Conservation (phyloP, 805 yeast species). For the Yarrowia sp. region DNA sequence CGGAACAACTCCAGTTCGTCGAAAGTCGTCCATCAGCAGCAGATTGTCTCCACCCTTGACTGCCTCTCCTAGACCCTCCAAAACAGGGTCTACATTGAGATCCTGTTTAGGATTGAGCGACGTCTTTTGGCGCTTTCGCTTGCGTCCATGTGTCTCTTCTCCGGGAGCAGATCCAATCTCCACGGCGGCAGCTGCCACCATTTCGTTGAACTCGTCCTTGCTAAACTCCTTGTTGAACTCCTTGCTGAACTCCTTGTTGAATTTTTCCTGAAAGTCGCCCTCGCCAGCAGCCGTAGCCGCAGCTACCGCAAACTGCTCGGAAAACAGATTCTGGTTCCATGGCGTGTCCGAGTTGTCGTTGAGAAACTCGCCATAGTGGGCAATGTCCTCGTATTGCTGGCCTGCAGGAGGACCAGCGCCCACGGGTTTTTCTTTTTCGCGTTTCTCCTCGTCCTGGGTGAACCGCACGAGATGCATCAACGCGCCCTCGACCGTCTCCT, state of each 20-base stretch:
- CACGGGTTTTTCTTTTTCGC: conserved; percentile 23
- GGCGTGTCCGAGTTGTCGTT: conserved; percentile 41
- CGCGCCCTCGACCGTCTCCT: conserved; percentile 31
- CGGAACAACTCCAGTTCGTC: neutral
- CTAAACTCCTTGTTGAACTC: conserved; percentile 4
- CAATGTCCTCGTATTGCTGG: conserved; percentile 7
- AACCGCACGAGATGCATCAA: conserved; percentile 28
- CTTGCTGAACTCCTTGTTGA: conserved; percentile 1
- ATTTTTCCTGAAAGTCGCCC: conserved; percentile 18
- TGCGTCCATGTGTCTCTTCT: neutral
- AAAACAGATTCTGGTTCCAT: conserved; percentile 17
- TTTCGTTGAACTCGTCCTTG: conserved; percentile 14
- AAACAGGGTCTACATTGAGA: conserved; percentile 55
- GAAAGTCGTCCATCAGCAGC: conserved; percentile 10
- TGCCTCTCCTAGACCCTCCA: conserved; percentile 41
- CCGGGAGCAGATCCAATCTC: conserved; percentile 10
- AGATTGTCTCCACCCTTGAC: conserved; percentile 20
- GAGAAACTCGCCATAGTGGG: conserved; percentile 43
- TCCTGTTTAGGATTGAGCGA: conserved; percentile 15
- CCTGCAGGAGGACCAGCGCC: neutral
- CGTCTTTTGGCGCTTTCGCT: conserved; percentile 21
- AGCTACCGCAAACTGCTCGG: conserved; percentile 27
- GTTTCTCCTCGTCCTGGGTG: conserved; percentile 26
- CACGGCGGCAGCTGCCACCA: conserved; percentile 24
- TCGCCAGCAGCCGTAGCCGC: conserved; percentile 25